These are phyloP conservation scores for Sporobolomyces roseus DNA, from an alignment of 768 basidiomycete species.

Conservation along the genomic window DNA sequence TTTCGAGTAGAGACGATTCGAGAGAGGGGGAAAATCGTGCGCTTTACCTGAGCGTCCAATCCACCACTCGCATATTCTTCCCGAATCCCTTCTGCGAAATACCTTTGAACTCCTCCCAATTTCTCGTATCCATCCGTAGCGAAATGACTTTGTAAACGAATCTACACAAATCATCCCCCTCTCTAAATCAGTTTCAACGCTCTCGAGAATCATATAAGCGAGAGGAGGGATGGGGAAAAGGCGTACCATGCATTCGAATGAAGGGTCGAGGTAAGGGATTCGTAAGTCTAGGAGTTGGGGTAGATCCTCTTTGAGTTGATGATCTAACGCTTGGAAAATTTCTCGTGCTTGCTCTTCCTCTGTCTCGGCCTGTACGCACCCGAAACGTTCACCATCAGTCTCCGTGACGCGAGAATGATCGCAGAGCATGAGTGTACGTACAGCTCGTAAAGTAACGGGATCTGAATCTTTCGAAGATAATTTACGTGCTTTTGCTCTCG, in stretches of 20 bases:
- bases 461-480: constrained; percentile 86
- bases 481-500: constrained; percentile 83
- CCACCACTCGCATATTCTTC: constrained; percentile 97
- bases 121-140: constrained; percentile 98
- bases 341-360: constrained; percentile 93
- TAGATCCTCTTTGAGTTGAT: constrained; percentile 82
- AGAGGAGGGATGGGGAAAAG: too few relatives aligned
- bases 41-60: constrained; percentile 81
- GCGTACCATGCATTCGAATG: constrained; percentile 99
- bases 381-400: too few relatives aligned
- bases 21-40: background rate
- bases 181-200: too few relatives aligned
- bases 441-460: constrained; percentile 80
- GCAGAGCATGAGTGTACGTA: constrained; percentile 46
- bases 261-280: constrained; percentile 96
- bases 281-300: constrained; percentile 90
- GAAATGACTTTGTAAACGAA: constrained; percentile 90
- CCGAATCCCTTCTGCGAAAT: constrained; percentile 36
- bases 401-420: background rate
- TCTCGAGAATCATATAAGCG: too few relatives aligned
- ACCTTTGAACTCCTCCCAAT: constrained; percentile 88
- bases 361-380: constrained; percentile 70
- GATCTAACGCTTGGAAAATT: constrained; percentile 86
- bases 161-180: too few relatives aligned
- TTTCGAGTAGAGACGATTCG: background rate